Base-by-base conservation (phyloP, 768 basidiomycete genomes). In the Royoungia palumana region DNA sequence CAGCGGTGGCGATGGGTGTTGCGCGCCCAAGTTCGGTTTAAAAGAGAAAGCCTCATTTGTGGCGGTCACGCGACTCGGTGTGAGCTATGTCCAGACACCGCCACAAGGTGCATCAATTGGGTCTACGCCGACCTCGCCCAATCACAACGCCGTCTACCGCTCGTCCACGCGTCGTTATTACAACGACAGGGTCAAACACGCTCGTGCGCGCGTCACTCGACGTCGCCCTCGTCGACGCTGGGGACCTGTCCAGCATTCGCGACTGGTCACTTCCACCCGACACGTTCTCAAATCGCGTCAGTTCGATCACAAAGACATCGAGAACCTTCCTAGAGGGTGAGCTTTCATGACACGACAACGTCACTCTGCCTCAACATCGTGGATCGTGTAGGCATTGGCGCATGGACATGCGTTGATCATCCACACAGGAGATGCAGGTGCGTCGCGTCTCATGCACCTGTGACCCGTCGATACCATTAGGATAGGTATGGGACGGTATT, bases 401-500 rank as follows among this genome's bases (percentile, higher is more conserved):
- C 80, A n/a, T 98, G 94, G 95, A 60, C 74, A 11, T 70, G 87
- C 67, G 77, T 98, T 21, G 85, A 92, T 13, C 61, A 70, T 79
- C 84, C 0, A 73, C 98, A 17, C 80, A 88, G 56, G 83, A 90
- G 55, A 92, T 98, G 85, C 83, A 94, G 75, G 94, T 84, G 53
- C 54, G 73, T 62, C 14, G 17, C 35, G 14, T 32, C 34, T 11
- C 8, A 4, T 24, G 2, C 6, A 6, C 9, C n/a, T 10, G 6
- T 6, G 21, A 39, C 34, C 5, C 1, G 32, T 19, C 55, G n/a
- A 56, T 17, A 17, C 25, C 41, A 51, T 14, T 47, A 19, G 20
- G 27, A 21, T 54, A 85, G 92, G 84, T 95, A 12, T 99, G 94
- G 95, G 94, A 96, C 63, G 93, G 93, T 2, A 55, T 94, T 35